Evolutionary conservation across 2,329 filamentous ascomycete genomes (phyloP).

Genomic region (Colletotrichum higginsianum): DNA sequence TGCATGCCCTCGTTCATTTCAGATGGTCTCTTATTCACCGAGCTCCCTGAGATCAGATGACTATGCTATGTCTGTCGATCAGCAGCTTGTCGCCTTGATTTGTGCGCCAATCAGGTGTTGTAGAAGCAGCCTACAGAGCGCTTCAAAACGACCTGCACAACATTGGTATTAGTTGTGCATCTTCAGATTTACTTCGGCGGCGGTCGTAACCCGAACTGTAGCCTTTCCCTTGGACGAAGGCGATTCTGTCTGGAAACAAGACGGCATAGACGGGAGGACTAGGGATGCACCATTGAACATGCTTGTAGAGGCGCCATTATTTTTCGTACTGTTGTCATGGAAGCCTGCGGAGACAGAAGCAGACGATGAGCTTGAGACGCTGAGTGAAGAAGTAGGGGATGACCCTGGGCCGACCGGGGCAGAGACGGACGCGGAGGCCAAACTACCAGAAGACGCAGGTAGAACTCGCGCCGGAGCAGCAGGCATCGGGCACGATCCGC

Average conservation of each 20-base stretch:
- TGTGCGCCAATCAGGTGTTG: neutral
- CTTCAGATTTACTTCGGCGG: neutral
- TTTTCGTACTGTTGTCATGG: neutral
- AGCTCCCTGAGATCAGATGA: neutral
- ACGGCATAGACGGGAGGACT: no score
- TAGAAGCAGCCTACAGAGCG: neutral
- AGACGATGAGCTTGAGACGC: neutral
- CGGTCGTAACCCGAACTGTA: neutral
- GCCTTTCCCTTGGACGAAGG: neutral
- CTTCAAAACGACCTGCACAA: neutral
- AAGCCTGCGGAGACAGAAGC: neutral
- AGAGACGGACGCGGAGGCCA: neutral
- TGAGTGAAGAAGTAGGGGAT: neutral
- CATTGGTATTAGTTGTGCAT: neutral
- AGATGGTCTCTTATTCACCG: neutral
- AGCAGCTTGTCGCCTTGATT: neutral
- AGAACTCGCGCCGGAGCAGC: neutral
- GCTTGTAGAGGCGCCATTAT: neutral
- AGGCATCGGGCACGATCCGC: conserved; percentile 15
- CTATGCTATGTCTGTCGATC: neutral
- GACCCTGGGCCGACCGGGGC: neutral
- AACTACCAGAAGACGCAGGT: neutral
- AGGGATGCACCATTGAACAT: no score
- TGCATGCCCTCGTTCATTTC: no score
- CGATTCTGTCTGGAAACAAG: no score